Evolutionary conservation across 345 rosid genomes (phyloP).

Genomic region (Camelina laxa): DNA sequence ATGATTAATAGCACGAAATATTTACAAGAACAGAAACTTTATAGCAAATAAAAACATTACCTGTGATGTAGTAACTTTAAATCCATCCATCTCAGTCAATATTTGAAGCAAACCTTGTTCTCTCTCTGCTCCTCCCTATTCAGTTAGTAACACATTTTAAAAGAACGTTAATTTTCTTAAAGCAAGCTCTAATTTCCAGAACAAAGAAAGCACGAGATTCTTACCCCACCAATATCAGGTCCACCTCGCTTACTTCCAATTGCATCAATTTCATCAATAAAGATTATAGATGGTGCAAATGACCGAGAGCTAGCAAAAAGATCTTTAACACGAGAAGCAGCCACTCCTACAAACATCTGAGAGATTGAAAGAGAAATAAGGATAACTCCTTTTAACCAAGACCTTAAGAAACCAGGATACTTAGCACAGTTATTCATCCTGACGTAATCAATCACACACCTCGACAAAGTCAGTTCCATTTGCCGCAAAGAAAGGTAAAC

Average conservation of each 20-base stretch:
- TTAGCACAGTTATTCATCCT: not conserved
- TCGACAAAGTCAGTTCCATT: conserved; percentile 98
- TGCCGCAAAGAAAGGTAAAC: conserved; percentile 92
- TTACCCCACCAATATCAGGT: conserved; percentile 98
- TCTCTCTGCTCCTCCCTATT: conserved; percentile 97
- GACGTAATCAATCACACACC: conserved; percentile 48
- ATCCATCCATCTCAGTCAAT: conserved; percentile 98
- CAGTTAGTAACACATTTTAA: conserved; percentile 16
- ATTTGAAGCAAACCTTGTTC: conserved; percentile 99
- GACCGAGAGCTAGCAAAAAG: conserved; percentile 93
- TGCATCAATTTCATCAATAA: conserved; percentile 98
- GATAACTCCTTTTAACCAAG: conserved; percentile 24
- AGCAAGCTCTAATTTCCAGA: not conserved
- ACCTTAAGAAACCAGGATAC: conserved; percentile 4
- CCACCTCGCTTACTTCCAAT: conserved; percentile 99
- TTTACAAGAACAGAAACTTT: not conserved
- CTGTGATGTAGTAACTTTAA: conserved; percentile 86
- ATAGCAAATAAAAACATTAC: conserved; percentile 49
- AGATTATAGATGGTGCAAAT: conserved; percentile 89
- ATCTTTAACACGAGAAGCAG: conserved; percentile 99
- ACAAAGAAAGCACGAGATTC: conserved; percentile 27
- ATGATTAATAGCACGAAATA: conserved; percentile 29
- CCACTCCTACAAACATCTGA: conserved; percentile 99
- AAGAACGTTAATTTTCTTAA: not conserved
- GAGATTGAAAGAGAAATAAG: conserved; percentile 5